phyloP scores from a whole-genome alignment of 1,284 basidiomycete genomes.

The Fomitopsis pinicola region DNA sequence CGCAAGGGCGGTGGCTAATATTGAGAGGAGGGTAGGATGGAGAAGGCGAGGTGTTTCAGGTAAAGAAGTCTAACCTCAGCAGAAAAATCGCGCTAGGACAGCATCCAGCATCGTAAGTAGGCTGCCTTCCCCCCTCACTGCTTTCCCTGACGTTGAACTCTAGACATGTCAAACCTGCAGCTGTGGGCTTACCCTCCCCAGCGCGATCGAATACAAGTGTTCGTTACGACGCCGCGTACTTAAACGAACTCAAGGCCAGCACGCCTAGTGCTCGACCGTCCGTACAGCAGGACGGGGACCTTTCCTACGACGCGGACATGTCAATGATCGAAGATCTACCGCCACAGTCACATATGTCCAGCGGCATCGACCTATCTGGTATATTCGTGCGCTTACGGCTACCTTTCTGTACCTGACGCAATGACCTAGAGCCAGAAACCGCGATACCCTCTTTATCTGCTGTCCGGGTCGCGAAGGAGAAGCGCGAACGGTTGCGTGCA shows the following conservation, averaged over 20 bases:
- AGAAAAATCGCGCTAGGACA: conserved; percentile 55
- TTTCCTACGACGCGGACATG: conserved; percentile 47
- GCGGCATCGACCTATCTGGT: conserved; percentile 36
- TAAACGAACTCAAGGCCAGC: conserved; percentile 80
- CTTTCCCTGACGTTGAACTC: not conserved
- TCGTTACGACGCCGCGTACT: conserved; percentile 73
- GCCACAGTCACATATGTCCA: conserved; percentile 23
- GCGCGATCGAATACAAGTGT: conserved; percentile 42
- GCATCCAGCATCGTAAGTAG: conserved; percentile 32
- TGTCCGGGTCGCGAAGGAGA: conserved; percentile 76
- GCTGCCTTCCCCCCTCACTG: not conserved
- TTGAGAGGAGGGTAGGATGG: conserved; percentile 37
- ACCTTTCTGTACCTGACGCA: conserved; percentile 11
- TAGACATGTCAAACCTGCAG: conserved; percentile 33
- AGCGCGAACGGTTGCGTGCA: conserved; percentile 61
- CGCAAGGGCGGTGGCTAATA: conserved; percentile 19
- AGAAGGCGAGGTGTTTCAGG: conserved; percentile 60
- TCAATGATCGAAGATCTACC: conserved; percentile 44
- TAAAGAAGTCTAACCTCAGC: conserved; percentile 76
- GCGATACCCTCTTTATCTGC: conserved; percentile 74
- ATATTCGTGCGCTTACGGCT: conserved; percentile 11
- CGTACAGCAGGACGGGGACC: conserved; percentile 21
- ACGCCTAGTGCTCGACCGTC: conserved; percentile 61
- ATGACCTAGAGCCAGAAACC: conserved; percentile 29
- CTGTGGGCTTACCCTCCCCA: conserved; percentile 47